A percentile compares a stretch with the other conserved stretches of the same genome.
Conservation (phyloP, 1,284 basidiomycete genomes). For the Melanopsichium pennsylvanicum region DNA sequence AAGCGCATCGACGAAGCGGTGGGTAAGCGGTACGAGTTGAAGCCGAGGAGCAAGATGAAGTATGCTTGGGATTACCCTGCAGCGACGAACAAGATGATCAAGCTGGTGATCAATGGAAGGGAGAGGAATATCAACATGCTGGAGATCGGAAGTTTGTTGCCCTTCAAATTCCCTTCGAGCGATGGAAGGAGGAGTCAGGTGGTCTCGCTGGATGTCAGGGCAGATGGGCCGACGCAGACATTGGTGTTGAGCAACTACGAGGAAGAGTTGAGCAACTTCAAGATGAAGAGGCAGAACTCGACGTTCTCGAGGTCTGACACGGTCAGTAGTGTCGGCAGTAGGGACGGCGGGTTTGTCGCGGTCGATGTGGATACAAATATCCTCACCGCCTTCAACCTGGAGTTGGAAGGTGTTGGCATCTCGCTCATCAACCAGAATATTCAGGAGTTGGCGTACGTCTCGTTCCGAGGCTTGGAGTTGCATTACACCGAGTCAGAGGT, state of each 20-base stretch:
- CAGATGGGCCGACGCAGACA: constrained; percentile 85
- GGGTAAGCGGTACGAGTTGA: constrained; percentile 70
- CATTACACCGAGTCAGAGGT: constrained; percentile 84
- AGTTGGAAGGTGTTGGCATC: constrained; percentile 89
- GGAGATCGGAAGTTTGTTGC: constrained; percentile 92
- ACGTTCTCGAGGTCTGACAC: constrained; percentile 76
- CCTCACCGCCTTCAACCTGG: constrained; percentile 76
- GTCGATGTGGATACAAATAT: constrained; percentile 77
- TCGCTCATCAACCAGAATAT: constrained; percentile 89
- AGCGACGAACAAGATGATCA: constrained; percentile 80
- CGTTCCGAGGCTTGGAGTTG: constrained; percentile 80
- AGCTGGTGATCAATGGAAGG: constrained; percentile 73
- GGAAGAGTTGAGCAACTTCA: constrained; percentile 86
- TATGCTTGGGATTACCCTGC: constrained; percentile 98
- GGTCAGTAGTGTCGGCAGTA: constrained; percentile 74
- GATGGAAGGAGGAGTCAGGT: constrained; percentile 69
- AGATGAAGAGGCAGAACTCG: constrained; percentile 73
- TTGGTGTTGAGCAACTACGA: constrained; percentile 87
- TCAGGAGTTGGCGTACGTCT: constrained; percentile 88
- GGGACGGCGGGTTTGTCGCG: constrained; percentile 76
- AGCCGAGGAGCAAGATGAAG: constrained; percentile 71
- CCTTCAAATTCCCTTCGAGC: constrained; percentile 76
- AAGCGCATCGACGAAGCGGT: constrained; percentile 41
- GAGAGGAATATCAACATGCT: constrained; percentile 87
- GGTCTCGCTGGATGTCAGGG: constrained; percentile 90